Percentiles rank a stretch among this genome's conserved stretches.
Conservation (phyloP, 176 grass and related monocot genomes). For the Musa schizocarpa region DNA sequence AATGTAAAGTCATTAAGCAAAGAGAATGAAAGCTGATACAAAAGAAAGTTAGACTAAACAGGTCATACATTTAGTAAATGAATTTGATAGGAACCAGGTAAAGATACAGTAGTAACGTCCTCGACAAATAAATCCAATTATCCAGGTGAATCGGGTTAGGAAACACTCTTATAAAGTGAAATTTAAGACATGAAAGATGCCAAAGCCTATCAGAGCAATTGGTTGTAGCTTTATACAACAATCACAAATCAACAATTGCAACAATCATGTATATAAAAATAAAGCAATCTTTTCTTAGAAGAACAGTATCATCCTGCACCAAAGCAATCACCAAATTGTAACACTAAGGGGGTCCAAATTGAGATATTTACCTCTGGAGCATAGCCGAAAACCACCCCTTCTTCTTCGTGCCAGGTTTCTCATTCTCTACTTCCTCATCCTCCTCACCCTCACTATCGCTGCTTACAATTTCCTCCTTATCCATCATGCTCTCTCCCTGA, state of each 20-base stretch:
- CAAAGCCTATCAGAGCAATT: not conserved
- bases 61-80: not conserved
- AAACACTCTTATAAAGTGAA: not conserved
- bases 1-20: no score
- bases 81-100: not conserved
- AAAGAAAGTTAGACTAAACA: not conserved
- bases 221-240: not conserved
- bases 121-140: not conserved
- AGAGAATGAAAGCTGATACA: not conserved
- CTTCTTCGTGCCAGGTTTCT: conserved; percentile 39
- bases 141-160: not conserved
- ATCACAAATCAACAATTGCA: not conserved
- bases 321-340: not conserved
- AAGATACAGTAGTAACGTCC: not conserved
- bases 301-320: no score
- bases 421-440: conserved; percentile 31
- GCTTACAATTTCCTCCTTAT: conserved; percentile 72
- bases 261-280: not conserved
- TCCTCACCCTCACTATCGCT: conserved; percentile 68
- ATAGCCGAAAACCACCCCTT: conserved; percentile 90
- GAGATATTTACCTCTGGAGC: conserved; percentile 58
- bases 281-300: not conserved
- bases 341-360: not conserved
- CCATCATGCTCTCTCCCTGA: conserved; percentile 91
- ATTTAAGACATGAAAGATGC: not conserved